Percentiles rank a stretch among this genome's conserved stretches.
Conservation (phyloP, 192 early-diverging fungal genomes). For the Coemansia sp. region DNA sequence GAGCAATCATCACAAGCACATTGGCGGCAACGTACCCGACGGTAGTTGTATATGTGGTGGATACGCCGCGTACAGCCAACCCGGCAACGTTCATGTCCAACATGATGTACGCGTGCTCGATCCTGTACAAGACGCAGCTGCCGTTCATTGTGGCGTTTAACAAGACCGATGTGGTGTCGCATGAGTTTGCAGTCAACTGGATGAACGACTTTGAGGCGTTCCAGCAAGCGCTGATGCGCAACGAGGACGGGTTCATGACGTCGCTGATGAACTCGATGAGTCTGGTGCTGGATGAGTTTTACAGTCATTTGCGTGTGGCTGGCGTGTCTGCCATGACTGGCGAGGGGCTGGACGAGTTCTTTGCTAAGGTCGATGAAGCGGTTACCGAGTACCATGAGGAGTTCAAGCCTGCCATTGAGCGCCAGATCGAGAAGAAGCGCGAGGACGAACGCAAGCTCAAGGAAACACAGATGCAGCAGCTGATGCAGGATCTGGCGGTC, state of each 20-base stretch:
- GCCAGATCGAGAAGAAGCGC: constrained; percentile 66
- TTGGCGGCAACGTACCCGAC: constrained; percentile 90
- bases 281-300: constrained; percentile 96
- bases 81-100: constrained; percentile 99
- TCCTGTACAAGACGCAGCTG: constrained; percentile 96
- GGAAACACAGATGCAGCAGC: constrained; percentile 68
- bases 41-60: constrained; percentile 89
- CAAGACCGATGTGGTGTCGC: constrained; percentile 90
- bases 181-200: constrained; percentile 91
- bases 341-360: constrained; percentile 86
- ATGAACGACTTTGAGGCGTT: constrained; percentile 96
- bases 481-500: constrained; percentile 90
- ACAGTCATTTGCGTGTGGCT: constrained; percentile 73
- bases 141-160: constrained; percentile 96
- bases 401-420: constrained; percentile 83
- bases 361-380: constrained; percentile 78
- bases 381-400: constrained; percentile 82
- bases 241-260: constrained; percentile 89
- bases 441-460: constrained; percentile 63
- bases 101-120: constrained; percentile 96
- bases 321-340: constrained; percentile 94
- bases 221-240: constrained; percentile 76
- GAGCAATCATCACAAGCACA: constrained; percentile 92
- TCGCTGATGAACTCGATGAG: constrained; percentile 94
- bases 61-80: constrained; percentile 87